A percentile compares a stretch with the other conserved stretches of the same genome.
Evolutionary conservation across 352 stramenopile genomes (phyloP).

Genomic region (Hyphochytrium catenoides): DNA sequence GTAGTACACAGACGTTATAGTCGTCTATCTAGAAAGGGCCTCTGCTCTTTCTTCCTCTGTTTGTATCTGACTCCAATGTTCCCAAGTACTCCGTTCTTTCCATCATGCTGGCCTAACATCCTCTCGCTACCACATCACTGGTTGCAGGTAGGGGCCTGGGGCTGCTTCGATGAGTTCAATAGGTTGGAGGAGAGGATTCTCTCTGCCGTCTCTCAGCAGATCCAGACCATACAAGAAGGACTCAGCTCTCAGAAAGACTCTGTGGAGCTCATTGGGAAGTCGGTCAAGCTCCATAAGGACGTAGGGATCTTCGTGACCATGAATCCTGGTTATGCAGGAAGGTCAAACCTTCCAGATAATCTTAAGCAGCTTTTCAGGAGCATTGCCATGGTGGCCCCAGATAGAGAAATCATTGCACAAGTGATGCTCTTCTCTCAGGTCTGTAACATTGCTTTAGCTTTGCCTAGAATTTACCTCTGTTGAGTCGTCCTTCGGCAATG

Average conservation of each 20-base stretch:
- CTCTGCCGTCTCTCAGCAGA: constrained; percentile 98
- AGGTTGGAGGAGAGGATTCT: constrained; percentile 96
- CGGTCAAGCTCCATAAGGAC: constrained; percentile 81
- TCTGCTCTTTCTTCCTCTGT: too few species aligned
- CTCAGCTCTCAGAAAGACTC: constrained; percentile 57
- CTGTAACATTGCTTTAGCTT: too few species aligned
- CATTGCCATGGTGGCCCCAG: constrained; percentile 98
- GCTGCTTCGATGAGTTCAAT: constrained; percentile 99
- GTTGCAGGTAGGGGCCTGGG: constrained; percentile 98
- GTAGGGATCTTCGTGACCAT: constrained; percentile 99
- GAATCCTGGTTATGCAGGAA: constrained; percentile 98
- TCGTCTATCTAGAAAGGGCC: too few species aligned
- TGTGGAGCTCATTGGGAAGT: constrained; percentile 88
- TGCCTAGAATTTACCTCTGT: too few species aligned
- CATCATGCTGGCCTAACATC: too few species aligned
- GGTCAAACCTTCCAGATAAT: constrained; percentile 90
- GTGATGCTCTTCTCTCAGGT: constrained; percentile 99
- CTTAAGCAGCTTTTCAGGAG: constrained; percentile 98
- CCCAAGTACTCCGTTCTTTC: too few species aligned
- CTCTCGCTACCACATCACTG: too few species aligned
- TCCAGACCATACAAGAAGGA: constrained; percentile 95
- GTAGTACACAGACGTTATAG: too few species aligned
- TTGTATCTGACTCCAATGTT: too few species aligned
- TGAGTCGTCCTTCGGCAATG: too few species aligned
- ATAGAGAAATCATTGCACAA: constrained; percentile 96